Evolutionary conservation across 2,329 filamentous ascomycete species (phyloP), one percentile per base, ranked within the genome.

Genomic region (Colletotrichum gloeosporioides): DNA sequence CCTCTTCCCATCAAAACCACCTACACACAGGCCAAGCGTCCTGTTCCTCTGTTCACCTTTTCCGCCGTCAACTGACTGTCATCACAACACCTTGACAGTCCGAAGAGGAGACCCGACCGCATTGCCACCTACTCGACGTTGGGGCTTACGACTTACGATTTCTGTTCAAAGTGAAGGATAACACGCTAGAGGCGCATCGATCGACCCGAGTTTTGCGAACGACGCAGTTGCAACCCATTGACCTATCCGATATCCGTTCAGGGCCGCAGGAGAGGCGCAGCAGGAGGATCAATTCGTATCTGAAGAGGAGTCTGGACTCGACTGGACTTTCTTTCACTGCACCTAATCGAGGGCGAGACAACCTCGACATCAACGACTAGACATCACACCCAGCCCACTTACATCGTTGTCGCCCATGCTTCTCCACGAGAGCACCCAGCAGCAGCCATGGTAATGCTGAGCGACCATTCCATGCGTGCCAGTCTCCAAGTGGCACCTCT

Each of bases 401-500:
- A 32, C 68, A 61, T 68, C 15, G 53, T 65, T n/a, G 32, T 61
- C 61, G 74, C 82, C 79, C 83, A 88, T 87, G 86, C 82, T 85
- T 83, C 78, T 80, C 81, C 78, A 82, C 81, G 78, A 74, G 72
- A 61, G 62, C 72, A 63, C 66, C 76, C 75, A 81, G 79, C 84
- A 85, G 84, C 84, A 85, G 85, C 86, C 85, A 86, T 83, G 84
- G 87, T 85, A 80, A 88, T 87, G 87, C 86, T 87, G 84, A 86
- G 84, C 79, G 84, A 87, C 79, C 84, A 88, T 80, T 82, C 86
- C 73, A 85, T 87, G 84, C 88, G 90, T 84, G 87, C 90, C 82
- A 92, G 90, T 86, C 87, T 91, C 69, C 89, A 91, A 82, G 90
- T 92, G 85, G 91, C 91, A 81, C 91, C 92, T 74, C 85, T 93